A percentile compares a stretch with the other conserved stretches of the same genome.
Conservation (phyloP, 345 rosid species). For the Balakata baccata region DNA sequence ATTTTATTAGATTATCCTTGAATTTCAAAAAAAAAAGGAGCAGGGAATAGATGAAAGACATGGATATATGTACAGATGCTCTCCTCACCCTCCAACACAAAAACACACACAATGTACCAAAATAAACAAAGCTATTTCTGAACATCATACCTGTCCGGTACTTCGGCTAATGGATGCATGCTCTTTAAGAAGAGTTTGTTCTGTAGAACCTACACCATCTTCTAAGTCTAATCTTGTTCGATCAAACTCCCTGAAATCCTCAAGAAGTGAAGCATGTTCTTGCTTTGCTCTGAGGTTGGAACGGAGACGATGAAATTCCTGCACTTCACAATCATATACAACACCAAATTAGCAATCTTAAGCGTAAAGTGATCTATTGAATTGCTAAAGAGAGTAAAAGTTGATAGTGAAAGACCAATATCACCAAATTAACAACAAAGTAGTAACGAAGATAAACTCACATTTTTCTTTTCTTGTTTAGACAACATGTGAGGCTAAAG, state of each 20-base stretch:
- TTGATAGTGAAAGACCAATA: neutral
- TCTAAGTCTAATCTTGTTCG: slow-evolving; percentile 86
- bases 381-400: neutral
- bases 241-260: slow-evolving; percentile 94
- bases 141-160: slow-evolving; percentile 66
- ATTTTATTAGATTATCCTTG: neutral
- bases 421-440: neutral
- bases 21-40: neutral
- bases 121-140: neutral
- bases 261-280: slow-evolving; percentile 92
- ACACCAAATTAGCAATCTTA: slow-evolving; percentile 23
- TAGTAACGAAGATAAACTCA: neutral
- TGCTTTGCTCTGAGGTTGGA: slow-evolving; percentile 87
- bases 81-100: neutral
- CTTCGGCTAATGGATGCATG: slow-evolving; percentile 71
- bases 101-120: neutral
- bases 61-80: neutral
- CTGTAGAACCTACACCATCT: slow-evolving; percentile 69
- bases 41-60: neutral
- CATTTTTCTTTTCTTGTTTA: neutral
- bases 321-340: slow-evolving; percentile 44
- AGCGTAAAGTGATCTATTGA: neutral
- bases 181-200: slow-evolving; percentile 78
- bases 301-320: slow-evolving; percentile 92
- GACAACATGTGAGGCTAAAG: neutral